Percentiles rank a stretch among this genome's conserved stretches.
phyloP scores from a whole-genome alignment of 257 asterid genomes.

The Rauvolfia tetraphylla region DNA sequence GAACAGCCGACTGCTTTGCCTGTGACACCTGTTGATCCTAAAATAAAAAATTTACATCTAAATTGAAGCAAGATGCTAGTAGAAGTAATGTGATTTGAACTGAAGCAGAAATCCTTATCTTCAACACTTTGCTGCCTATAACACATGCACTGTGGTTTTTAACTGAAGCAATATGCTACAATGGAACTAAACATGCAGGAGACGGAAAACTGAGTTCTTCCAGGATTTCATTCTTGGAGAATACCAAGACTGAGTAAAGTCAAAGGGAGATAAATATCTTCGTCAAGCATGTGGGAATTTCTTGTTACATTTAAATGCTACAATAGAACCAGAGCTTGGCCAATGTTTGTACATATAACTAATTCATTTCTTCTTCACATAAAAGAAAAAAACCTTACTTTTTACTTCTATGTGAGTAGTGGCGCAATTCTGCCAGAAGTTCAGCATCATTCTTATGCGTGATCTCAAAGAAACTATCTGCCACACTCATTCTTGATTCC shows the following conservation, averaged over 20 bases:
- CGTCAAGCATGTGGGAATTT: neutral
- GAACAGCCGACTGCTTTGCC: neutral
- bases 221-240: neutral
- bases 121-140: neutral
- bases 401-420: conserved; percentile 36
- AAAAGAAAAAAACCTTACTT: conserved; percentile 35
- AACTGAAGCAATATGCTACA: neutral
- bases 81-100: neutral
- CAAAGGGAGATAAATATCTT: neutral
- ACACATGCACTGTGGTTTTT: neutral
- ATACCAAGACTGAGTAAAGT: neutral
- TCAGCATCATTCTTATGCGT: conserved; percentile 47
- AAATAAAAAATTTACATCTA: neutral
- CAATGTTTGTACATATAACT: neutral
- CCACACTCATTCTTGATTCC: conserved; percentile 43
- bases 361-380: conserved; percentile 9
- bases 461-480: conserved; percentile 41
- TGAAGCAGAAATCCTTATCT: neutral
- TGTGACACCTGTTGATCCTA: neutral
- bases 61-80: neutral
- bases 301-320: neutral
- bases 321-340: neutral
- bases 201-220: neutral
- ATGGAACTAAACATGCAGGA: neutral
- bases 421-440: conserved; percentile 60